Base-by-base conservation (phyloP, 2,329 filamentous ascomycete genomes). In the Fusarium udum region DNA sequence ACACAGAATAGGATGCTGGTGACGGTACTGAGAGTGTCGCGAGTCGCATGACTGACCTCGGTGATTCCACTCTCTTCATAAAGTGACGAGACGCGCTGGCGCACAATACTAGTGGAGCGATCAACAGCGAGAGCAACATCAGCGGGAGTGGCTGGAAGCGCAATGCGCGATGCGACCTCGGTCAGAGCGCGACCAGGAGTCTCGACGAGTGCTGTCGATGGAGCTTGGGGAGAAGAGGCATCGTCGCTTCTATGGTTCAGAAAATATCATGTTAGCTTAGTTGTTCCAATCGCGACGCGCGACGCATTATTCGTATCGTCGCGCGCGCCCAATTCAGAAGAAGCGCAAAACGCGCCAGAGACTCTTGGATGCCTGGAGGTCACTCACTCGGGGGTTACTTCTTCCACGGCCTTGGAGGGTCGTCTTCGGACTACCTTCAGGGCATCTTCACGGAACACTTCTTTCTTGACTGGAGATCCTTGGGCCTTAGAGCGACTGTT, bases 111-210 rank as follows among this genome's bases (percentile, higher is more conserved):
- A 14, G 92, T 90, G 69, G 89, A 90, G 78, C 88, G 91, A 83
- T 96, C 95, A 80, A 97, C 91, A 71, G 90, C 91, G 75, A 92
- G 87, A 43, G 92, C 93, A 40, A 97, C 91, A 69, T 92, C 90
- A 45, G 93, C 91, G 11, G 95, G 95, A 4, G 94, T 95, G 14
- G 94, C 91, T 28, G 94, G 94, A 58, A 97, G 86, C n/a, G 91
- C 89, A 58, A 95, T 89, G 77, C 89, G 91, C 65, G 85, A 79
- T 69, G 85, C 81, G 67, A 89, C 87, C 57, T 89, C 85, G 18
- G 86, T 84, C 58, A 90, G 80, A 49, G 85, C 85, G 76, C 87
- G 88, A 31, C 82, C 84, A 22, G 87, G 85, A 60, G 87, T 87
- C 75, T 85, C 83, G 76, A 85, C 78, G 69, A 87, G 77, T 74